Percentiles rank a stretch among this genome's conserved stretches.
Evolutionary conservation across 2,329 filamentous ascomycete species (phyloP).

Genomic region (Trichoderma brevicompactum): DNA sequence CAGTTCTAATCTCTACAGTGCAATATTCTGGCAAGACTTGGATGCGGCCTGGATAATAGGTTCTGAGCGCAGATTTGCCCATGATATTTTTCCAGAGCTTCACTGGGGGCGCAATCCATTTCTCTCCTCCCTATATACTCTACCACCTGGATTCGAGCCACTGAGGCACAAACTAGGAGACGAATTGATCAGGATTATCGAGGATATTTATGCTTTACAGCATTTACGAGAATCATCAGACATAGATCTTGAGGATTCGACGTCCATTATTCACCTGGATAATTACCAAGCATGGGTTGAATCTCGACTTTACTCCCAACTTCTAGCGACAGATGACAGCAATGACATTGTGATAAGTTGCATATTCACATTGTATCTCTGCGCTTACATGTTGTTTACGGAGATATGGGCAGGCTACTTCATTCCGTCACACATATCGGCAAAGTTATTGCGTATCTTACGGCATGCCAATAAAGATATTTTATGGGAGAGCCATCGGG

Average conservation of each 20-base stretch:
- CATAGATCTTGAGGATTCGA: neutral
- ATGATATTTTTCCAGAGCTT: conserved; percentile 2
- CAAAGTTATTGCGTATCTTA: conserved; percentile 7
- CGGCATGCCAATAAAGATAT: neutral
- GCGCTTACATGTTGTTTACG: conserved; percentile 5
- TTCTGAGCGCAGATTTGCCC: conserved; percentile 4
- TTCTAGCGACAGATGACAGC: neutral
- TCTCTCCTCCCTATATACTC: neutral
- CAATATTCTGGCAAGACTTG: conserved; percentile 20
- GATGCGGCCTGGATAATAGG: conserved; percentile 17
- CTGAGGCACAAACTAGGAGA: neutral
- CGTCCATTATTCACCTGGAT: neutral
- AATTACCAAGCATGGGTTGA: conserved; percentile 12
- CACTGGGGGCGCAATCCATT: conserved; percentile 7
- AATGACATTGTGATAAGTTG: neutral
- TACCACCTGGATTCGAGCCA: conserved; percentile 8
- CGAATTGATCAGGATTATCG: neutral
- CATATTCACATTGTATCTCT: conserved; percentile 10
- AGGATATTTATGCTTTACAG: conserved; percentile 12
- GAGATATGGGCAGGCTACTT: conserved; percentile 10
- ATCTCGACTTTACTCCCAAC: neutral
- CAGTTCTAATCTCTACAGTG: conserved; percentile 4
- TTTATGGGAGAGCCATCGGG: neutral
- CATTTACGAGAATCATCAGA: neutral
- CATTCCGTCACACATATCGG: conserved; percentile 14